These are phyloP conservation scores for Talaromyces wortmannii DNA, from an alignment of 495 filamentous ascomycete species.

Conservation along the genomic window DNA sequence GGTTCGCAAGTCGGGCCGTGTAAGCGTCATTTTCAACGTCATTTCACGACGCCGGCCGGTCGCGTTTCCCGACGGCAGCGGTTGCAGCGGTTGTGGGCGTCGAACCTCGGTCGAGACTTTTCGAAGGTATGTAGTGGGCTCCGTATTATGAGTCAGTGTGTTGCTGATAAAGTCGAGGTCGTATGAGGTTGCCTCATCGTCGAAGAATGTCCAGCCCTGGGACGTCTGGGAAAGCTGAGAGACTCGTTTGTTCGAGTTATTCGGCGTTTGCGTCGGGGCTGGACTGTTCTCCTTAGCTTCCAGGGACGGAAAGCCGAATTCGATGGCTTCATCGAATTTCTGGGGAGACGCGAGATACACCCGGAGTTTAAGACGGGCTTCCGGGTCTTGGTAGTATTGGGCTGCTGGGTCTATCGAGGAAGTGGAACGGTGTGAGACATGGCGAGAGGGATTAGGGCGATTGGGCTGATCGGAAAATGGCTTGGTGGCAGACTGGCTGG, in stretches of 20 bases:
- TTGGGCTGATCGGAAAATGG: conserved; percentile 2
- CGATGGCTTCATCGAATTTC: conserved; percentile 91
- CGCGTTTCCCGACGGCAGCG: background rate
- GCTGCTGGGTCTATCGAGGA: conserved; percentile 64
- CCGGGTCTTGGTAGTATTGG: conserved; percentile 83
- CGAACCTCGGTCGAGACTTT: background rate
- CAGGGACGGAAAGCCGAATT: conserved; percentile 80
- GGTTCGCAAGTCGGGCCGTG: conserved; percentile 71
- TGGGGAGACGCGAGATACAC: conserved; percentile 87
- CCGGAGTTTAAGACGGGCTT: conserved; percentile 78
- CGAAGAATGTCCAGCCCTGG: conserved; percentile 31
- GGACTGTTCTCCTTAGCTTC: conserved; percentile 28
- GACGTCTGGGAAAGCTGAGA: conserved; percentile 1
- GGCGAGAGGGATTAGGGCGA: conserved; percentile 17
- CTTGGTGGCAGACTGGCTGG: conserved; percentile 11
- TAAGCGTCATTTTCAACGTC: conserved; percentile 92
- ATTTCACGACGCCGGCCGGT: conserved; percentile 62
- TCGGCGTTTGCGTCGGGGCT: background rate
- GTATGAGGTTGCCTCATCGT: conserved; percentile 33
- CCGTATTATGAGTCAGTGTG: background rate
- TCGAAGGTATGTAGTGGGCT: background rate
- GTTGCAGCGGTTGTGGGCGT: conserved; percentile 2
- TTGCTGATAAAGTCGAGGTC: conserved; percentile 1
- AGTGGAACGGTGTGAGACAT: conserved; percentile 33
- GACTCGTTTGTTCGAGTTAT: background rate